These are phyloP conservation scores for Spencermartinsiella ligniputridi DNA, from an alignment of 1,139 yeast genomes.

Conservation along the genomic window DNA sequence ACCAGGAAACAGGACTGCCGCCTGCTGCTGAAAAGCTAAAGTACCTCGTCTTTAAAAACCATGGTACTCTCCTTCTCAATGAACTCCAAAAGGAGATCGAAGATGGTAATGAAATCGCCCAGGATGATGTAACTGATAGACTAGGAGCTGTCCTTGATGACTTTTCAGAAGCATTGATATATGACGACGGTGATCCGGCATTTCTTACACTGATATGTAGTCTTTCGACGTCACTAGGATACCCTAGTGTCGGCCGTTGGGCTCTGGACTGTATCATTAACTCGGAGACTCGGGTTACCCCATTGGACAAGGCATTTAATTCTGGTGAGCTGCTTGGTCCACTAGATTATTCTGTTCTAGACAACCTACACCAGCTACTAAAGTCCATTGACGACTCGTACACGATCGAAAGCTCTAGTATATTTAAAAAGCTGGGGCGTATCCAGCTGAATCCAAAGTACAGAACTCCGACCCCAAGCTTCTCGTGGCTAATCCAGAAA, in stretches of 20 bases:
- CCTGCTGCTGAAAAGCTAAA: constrained; percentile 71
- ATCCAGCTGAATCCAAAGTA: constrained; percentile 12
- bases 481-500: constrained; percentile 19
- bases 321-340: constrained; percentile 22
- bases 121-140: constrained; percentile 24
- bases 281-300: constrained; percentile 25
- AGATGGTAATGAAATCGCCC: constrained; percentile 9
- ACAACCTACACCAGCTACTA: constrained; percentile 25
- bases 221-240: constrained; percentile 28
- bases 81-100: constrained; percentile 37
- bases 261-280: constrained; percentile 58
- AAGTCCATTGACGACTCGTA: constrained; percentile 24
- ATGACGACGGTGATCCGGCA: constrained; percentile 31
- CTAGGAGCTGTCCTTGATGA: constrained; percentile 30
- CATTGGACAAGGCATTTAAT: constrained; percentile 21
- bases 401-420: constrained; percentile 16
- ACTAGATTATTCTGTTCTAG: constrained; percentile 20
- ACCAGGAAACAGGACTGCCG: constrained; percentile 39
- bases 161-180: constrained; percentile 33
- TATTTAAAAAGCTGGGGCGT: constrained; percentile 14
- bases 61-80: constrained; percentile 67
- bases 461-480: constrained; percentile 10
- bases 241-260: constrained; percentile 51
- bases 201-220: constrained; percentile 27
- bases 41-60: constrained; percentile 72